phyloP scores from a whole-genome alignment of 2,329 filamentous ascomycete species.

The Beauveria australis region DNA sequence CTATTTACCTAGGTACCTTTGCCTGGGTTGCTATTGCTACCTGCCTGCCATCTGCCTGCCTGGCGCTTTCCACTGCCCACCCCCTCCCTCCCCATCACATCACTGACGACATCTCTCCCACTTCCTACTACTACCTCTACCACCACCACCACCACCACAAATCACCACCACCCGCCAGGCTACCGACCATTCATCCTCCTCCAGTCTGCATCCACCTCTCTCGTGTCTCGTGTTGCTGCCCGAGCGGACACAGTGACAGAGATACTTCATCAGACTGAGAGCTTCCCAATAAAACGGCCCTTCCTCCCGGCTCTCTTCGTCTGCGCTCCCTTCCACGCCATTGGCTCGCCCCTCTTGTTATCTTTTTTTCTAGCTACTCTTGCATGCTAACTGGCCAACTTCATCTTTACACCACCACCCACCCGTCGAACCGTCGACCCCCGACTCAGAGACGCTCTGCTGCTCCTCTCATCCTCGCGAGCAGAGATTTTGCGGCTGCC shows the following conservation, averaged over 20 bases:
- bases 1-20: not conserved
- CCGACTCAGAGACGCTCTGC: not conserved
- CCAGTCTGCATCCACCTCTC: not conserved
- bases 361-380: not conserved
- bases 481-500: not conserved
- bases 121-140: slow-evolving; percentile 13
- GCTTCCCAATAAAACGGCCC: not conserved
- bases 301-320: not conserved
- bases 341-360: slow-evolving; percentile 9
- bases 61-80: not conserved
- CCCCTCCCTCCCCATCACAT: slow-evolving; percentile 21
- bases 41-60: not conserved
- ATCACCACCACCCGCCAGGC: not conserved
- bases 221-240: slow-evolving; percentile 3
- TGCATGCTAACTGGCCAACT: not conserved
- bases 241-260: not conserved
- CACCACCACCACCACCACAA: slow-evolving; percentile 11
- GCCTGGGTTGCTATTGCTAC: not conserved
- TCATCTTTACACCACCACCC: not conserved
- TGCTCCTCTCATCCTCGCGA: not conserved
- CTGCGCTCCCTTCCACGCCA: not conserved
- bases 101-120: slow-evolving; percentile 30
- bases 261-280: not conserved
- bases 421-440: not conserved
- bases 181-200: not conserved